A percentile compares a stretch with the other conserved stretches of the same genome.
phyloP scores from a whole-genome alignment of 345 rosid species.

The Pseudoturritis turrita region DNA sequence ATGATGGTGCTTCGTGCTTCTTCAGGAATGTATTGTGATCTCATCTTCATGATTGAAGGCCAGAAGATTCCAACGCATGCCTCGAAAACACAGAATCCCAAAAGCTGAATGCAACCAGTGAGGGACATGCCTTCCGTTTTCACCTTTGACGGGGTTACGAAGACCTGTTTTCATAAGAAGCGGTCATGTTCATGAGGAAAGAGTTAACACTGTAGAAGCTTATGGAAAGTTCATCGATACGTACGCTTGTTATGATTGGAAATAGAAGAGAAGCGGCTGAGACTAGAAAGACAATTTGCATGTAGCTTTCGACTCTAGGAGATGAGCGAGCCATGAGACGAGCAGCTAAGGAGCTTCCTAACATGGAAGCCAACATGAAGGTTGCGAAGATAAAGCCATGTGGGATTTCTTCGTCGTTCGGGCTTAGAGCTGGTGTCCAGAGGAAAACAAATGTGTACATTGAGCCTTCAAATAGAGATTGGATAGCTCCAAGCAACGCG shows the following conservation, averaged over 20 bases:
- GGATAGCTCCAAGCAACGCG: slow-evolving; percentile 85
- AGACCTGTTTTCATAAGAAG: slow-evolving; percentile 38
- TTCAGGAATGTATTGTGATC: slow-evolving; percentile 90
- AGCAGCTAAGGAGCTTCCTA: slow-evolving; percentile 91
- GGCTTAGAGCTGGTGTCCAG: slow-evolving; percentile 90
- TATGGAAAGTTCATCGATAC: slow-evolving; percentile 3
- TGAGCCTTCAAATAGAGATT: slow-evolving; percentile 90
- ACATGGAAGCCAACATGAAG: slow-evolving; percentile 89
- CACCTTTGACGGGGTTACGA: slow-evolving; percentile 54
- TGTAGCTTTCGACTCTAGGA: slow-evolving; percentile 72
- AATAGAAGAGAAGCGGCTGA: slow-evolving; percentile 64
- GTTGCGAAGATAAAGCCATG: slow-evolving; percentile 92
- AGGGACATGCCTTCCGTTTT: slow-evolving; percentile 64
- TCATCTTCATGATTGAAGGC: slow-evolving; percentile 97
- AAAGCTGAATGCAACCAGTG: slow-evolving; percentile 62
- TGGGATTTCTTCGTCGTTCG: slow-evolving; percentile 76
- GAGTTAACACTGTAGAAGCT: background rate
- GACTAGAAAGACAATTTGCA: slow-evolving; percentile 70
- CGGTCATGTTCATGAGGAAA: background rate
- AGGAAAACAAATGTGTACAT: slow-evolving; percentile 95
- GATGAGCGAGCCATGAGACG: slow-evolving; percentile 68
- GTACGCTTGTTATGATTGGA: slow-evolving; percentile 65
- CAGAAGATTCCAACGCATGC: slow-evolving; percentile 87
- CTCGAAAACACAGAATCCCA: slow-evolving; percentile 85
- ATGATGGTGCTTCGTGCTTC: slow-evolving; percentile 94